Evolutionary conservation across 345 rosid species (phyloP).

Genomic region (Gossypium sturtianum): DNA sequence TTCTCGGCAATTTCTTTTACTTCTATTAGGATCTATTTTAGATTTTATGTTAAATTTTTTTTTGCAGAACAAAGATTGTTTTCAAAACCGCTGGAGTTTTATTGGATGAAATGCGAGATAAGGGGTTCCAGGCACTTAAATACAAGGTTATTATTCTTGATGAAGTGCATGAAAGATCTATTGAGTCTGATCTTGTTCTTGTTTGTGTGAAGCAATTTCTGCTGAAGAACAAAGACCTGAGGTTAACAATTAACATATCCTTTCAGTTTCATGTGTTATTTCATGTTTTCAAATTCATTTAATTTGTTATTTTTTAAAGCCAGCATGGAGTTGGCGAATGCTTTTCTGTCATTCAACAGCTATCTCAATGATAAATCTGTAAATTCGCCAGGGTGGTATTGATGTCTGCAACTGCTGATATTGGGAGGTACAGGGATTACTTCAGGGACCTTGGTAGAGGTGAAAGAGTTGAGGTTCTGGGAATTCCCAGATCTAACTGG

Average conservation of each 20-base stretch:
- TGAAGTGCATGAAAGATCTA: slow-evolving; percentile 98
- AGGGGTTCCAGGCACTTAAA: slow-evolving; percentile 69
- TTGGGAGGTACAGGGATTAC: slow-evolving; percentile 70
- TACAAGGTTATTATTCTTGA: slow-evolving; percentile 92
- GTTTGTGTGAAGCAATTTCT: slow-evolving; percentile 88
- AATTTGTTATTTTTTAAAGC: not conserved
- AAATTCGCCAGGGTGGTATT: slow-evolving; percentile 64
- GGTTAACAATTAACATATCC: slow-evolving; percentile 46
- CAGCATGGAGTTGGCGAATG: not conserved
- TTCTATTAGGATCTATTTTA: not conserved
- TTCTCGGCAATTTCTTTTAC: not conserved
- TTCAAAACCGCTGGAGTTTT: slow-evolving; percentile 97
- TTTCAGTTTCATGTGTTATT: slow-evolving; percentile 3
- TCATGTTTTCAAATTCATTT: not conserved
- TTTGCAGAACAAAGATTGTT: slow-evolving; percentile 66
- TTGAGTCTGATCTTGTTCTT: slow-evolving; percentile 91
- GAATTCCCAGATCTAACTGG: slow-evolving; percentile 62
- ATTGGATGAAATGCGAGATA: slow-evolving; percentile 87
- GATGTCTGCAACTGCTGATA: slow-evolving; percentile 99
- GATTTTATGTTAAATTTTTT: slow-evolving; percentile 10
- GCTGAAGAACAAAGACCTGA: slow-evolving; percentile 59
- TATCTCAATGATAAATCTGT: not conserved
- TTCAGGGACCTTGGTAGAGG: slow-evolving; percentile 82
- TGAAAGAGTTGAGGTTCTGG: slow-evolving; percentile 92
- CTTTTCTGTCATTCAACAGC: not conserved